Evolutionary conservation across 192 early-diverging fungal species (phyloP).

Genomic region (Phycomyces nitens): DNA sequence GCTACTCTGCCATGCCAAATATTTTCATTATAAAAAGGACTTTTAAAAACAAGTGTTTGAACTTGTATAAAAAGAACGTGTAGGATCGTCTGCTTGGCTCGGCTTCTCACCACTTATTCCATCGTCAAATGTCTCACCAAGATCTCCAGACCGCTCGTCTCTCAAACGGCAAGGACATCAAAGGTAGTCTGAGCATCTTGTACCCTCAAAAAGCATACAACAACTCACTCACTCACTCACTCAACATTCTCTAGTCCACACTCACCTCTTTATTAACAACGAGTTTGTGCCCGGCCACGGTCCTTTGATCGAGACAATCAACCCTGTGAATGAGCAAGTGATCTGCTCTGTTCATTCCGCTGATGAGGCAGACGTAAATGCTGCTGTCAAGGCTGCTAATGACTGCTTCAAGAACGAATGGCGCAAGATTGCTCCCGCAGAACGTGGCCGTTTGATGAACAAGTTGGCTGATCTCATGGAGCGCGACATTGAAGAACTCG

Average conservation of each 20-base stretch:
- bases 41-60: background rate
- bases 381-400: conserved; percentile 34
- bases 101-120: background rate
- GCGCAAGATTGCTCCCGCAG: conserved; percentile 47
- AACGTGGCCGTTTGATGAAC: conserved; percentile 54
- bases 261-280: conserved; percentile 41
- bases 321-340: conserved; percentile 34
- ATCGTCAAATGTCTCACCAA: conserved; percentile 22
- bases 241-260: conserved; percentile 27
- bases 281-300: conserved; percentile 40
- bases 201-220: background rate
- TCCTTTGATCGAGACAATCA: conserved; percentile 36
- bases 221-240: background rate
- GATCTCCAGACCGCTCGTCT: conserved; percentile 34
- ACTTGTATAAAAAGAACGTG: background rate
- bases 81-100: background rate
- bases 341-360: conserved; percentile 39
- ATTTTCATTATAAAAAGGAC: background rate
- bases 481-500: conserved; percentile 47
- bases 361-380: conserved; percentile 34
- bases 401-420: conserved; percentile 47
- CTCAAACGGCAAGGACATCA: conserved; percentile 26
- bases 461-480: conserved; percentile 59
- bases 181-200: conserved; percentile 19
- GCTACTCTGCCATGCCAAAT: too few species aligned